Evolutionary conservation across 78 protist genomes (phyloP), one percentile per base, ranked within the genome.

Genomic region (Dictyostelium brefeldianum): DNA sequence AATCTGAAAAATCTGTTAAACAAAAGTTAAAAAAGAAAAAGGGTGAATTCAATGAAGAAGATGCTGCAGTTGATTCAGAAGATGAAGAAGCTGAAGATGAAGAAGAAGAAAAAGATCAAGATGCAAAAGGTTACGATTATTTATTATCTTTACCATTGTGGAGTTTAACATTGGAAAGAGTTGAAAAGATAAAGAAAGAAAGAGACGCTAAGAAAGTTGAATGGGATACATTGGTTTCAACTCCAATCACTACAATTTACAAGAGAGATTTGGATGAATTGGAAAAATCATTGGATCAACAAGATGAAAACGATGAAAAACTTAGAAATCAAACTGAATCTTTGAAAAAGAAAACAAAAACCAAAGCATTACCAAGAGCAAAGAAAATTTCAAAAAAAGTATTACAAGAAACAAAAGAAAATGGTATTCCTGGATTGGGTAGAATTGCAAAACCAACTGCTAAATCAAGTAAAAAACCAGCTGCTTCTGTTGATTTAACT

Each of bases 141-240:
- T 90, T 95, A 25, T 74, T 89, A 29, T 85, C 87, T 43, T 87
- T 98, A 95, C 92, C 91, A 41, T 50, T 97, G 64, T 96, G 97
- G 97, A 47, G 56, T 75, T 84, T 97, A n/a, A 96, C 98, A 27
- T 1, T 54, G 75, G 99, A 97, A 82, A 57, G 81, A 78, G 97
- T 91, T n/a, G 46, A 94, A 64, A 74, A 67, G 48, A 92, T 96
- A 6, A 20, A 15, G 3, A 80, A 27, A 25, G 96, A 97, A 96
- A 80, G 85, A 59, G 92, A 81, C 27, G 7, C 12, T 7, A 91
- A 93, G 74, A 80, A 71, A 22, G 43, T 4, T 1, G 97, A 97
- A 70, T 78, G 95, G 77, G 83, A 89, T 27, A 25, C 5, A 31
- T 81, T 91, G 31, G 29, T 22, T 31, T 64, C 22, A n/a, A 96